Conservation (phyloP, 2,329 filamentous ascomycete genomes). For the Penicillium vulpinum region DNA sequence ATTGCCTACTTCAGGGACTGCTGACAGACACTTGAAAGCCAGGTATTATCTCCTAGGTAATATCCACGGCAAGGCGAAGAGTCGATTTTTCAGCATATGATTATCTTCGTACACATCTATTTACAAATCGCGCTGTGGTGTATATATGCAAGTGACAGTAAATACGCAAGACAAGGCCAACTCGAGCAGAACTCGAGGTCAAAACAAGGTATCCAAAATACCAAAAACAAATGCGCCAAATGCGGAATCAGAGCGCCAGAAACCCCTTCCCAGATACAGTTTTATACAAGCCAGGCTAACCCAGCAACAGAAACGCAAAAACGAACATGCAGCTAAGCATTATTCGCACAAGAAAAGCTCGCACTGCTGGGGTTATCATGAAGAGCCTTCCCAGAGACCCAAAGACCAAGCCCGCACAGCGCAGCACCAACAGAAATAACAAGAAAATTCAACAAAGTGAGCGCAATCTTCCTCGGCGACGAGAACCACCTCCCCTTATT, state of each 20-base stretch:
- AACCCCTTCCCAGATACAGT: background rate
- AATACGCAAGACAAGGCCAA: background rate
- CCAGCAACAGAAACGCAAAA: background rate
- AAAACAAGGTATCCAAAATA: background rate
- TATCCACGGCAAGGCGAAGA: too few relatives aligned
- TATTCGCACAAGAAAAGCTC: conserved; percentile 37
- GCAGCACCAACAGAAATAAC: conserved; percentile 24
- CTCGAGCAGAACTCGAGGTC: background rate
- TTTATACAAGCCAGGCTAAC: background rate
- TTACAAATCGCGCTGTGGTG: background rate
- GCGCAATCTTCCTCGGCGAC: conserved; percentile 31
- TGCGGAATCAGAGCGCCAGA: background rate
- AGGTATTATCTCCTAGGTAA: background rate
- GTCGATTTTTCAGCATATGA: background rate
- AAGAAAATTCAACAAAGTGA: conserved; percentile 30
- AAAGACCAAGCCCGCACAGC: conserved; percentile 37
- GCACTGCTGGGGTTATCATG: conserved; percentile 33
- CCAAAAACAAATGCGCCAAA: background rate
- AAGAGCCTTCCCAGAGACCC: conserved; percentile 37
- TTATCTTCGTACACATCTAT: background rate
- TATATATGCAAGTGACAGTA: background rate
- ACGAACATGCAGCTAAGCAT: conserved; percentile 16
- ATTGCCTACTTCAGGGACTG: background rate
- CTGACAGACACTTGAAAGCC: background rate
- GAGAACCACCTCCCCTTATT: conserved; percentile 36